Percentiles rank a stretch among this genome's conserved stretches.
Evolutionary conservation across 768 basidiomycete species (phyloP).

Genomic region (Suillus ampliporus): DNA sequence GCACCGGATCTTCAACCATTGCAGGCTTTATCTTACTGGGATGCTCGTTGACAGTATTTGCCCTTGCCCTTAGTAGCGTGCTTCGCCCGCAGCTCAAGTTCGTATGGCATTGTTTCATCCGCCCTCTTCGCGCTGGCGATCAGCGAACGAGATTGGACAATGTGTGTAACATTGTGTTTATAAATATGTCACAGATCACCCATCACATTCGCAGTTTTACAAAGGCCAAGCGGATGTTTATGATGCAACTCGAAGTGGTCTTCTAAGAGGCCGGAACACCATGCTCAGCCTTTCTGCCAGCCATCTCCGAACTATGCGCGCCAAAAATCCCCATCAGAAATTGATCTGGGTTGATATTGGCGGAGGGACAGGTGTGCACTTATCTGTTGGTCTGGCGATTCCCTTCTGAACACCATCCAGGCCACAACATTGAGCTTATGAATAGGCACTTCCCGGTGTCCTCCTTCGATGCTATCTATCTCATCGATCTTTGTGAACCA

Average conservation of each 20-base stretch:
- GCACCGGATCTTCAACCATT: slow-evolving; percentile 36
- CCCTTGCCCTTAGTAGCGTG: slow-evolving; percentile 25
- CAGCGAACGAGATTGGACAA: slow-evolving; percentile 52
- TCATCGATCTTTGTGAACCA: slow-evolving; percentile 76
- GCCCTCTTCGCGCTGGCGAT: slow-evolving; percentile 45
- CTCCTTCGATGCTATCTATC: slow-evolving; percentile 69
- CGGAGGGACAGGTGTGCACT: slow-evolving; percentile 63
- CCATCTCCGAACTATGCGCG: slow-evolving; percentile 58
- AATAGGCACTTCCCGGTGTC: slow-evolving; percentile 60
- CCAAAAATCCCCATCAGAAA: slow-evolving; percentile 45
- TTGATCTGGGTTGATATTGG: slow-evolving; percentile 83
- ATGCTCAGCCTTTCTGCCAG: slow-evolving; percentile 72
- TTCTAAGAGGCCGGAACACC: slow-evolving; percentile 73
- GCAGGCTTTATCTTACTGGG: slow-evolving; percentile 34
- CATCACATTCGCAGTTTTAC: slow-evolving; percentile 54
- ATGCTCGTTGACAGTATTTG: slow-evolving; percentile 26
- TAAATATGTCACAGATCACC: background rate
- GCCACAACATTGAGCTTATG: slow-evolving; percentile 79
- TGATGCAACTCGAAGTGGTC: slow-evolving; percentile 63
- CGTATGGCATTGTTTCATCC: slow-evolving; percentile 56
- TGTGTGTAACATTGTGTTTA: slow-evolving; percentile 28
- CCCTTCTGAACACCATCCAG: slow-evolving; percentile 24
- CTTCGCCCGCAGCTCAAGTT: slow-evolving; percentile 51
- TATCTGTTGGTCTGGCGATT: background rate
- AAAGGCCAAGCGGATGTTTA: slow-evolving; percentile 74